phyloP scores from a whole-genome alignment of 768 basidiomycete species.

The Gelatoporia subvermispora region DNA sequence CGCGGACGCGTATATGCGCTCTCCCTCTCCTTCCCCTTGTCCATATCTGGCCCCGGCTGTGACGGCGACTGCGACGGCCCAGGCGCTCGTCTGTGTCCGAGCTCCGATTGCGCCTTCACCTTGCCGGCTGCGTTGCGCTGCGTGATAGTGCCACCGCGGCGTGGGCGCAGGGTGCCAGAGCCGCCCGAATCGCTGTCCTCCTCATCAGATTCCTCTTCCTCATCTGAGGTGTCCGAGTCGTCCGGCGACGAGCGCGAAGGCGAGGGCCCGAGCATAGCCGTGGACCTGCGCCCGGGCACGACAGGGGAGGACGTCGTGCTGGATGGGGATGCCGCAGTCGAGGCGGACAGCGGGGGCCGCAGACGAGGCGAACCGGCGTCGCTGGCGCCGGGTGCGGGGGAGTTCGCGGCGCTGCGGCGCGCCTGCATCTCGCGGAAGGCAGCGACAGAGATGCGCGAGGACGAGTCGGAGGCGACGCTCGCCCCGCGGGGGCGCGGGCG shows the following conservation, averaged over 20 bases:
- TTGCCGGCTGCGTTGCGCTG: conserved; percentile 11
- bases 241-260: conserved; percentile 20
- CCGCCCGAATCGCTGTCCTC: conserved; percentile 24
- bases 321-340: conserved; percentile 11
- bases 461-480: conserved; percentile 58
- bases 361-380: conserved; percentile 12
- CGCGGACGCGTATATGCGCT: conserved; percentile 31
- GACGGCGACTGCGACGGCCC: conserved; percentile 13
- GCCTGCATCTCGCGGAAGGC: conserved; percentile 79
- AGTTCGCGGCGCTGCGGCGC: conserved; percentile 54
- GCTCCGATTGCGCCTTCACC: conserved; percentile 20
- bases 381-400: conserved; percentile 40
- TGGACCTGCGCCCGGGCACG: not conserved
- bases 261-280: conserved; percentile 8
- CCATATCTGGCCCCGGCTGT: conserved; percentile 2
- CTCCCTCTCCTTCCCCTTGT: conserved; percentile 1
- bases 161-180: conserved; percentile 29
- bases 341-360: conserved; percentile 16
- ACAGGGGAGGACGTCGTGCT: not conserved
- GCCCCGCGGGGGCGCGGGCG: conserved; percentile 49
- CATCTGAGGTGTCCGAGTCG: conserved; percentile 20
- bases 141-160: conserved; percentile 30
- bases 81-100: conserved; percentile 17
- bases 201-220: conserved; percentile 30
- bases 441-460: conserved; percentile 74